Evolutionary conservation across 140 eudicot species (phyloP).

Genomic region (Oenanthe javanica): DNA sequence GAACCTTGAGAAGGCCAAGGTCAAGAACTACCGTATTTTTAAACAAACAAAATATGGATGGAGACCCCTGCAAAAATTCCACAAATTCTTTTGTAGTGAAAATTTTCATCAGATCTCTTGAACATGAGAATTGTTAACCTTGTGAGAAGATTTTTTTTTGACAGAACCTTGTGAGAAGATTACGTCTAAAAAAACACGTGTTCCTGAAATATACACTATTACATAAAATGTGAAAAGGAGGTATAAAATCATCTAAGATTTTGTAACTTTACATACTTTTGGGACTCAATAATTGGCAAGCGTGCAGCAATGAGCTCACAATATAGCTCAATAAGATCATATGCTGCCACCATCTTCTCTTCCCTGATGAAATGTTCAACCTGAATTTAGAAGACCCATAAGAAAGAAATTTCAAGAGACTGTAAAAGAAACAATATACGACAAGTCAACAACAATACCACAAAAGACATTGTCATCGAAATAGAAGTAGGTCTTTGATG

Average conservation of each 20-base stretch:
- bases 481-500: not conserved
- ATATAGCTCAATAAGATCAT: constrained; percentile 71
- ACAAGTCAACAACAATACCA: not conserved
- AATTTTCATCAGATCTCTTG: not conserved
- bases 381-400: constrained; percentile 33
- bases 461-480: too few relatives aligned
- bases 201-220: too few relatives aligned
- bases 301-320: constrained; percentile 87
- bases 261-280: constrained; percentile 42
- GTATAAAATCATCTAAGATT: not conserved
- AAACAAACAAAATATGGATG: not conserved
- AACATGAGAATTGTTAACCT: not conserved
- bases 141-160: not conserved
- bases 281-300: constrained; percentile 83
- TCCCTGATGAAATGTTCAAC: constrained; percentile 92
- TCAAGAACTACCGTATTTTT: not conserved
- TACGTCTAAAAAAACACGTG: too few relatives aligned
- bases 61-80: not conserved
- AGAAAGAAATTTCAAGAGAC: not conserved
- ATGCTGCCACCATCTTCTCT: constrained; percentile 90
- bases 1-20: not conserved
- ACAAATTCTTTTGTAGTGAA: not conserved
- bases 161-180: not conserved
- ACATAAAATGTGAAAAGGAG: not conserved
- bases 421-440: constrained; percentile 4